These are phyloP conservation scores for Fusarium mundagurra DNA, from an alignment of 2,329 filamentous ascomycete genomes.

Conservation along the genomic window DNA sequence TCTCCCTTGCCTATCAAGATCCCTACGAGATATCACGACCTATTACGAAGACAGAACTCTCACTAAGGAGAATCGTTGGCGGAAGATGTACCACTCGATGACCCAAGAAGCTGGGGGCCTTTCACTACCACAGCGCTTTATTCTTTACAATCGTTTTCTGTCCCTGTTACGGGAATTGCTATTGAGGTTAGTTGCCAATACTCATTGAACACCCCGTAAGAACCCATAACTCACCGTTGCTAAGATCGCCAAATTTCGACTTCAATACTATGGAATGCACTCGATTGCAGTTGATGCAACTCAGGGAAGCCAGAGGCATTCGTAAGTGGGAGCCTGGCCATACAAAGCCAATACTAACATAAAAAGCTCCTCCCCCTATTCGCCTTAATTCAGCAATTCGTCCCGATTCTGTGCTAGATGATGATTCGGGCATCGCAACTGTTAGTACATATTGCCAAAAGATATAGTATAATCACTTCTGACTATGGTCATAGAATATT, in stretches of 20 bases:
- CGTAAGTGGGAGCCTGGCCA: conserved; percentile 49
- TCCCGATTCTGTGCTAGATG: conserved; percentile 46
- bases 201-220: background rate
- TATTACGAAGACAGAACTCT: conserved; percentile 62
- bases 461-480: background rate
- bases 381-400: conserved; percentile 49
- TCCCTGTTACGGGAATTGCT: conserved; percentile 60
- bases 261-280: conserved; percentile 63
- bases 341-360: conserved; percentile 13
- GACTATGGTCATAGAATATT: conserved; percentile 50
- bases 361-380: conserved; percentile 48
- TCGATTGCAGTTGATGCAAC: conserved; percentile 58
- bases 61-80: conserved; percentile 63
- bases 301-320: conserved; percentile 64
- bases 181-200: conserved; percentile 53
- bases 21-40: conserved; percentile 62
- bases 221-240: conserved; percentile 24
- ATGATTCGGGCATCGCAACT: conserved; percentile 35
- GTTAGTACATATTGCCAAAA: conserved; percentile 14
- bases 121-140: conserved; percentile 62
- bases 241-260: conserved; percentile 61
- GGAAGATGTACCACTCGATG: conserved; percentile 67
- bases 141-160: conserved; percentile 66
- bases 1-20: conserved; percentile 64
- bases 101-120: conserved; percentile 62